Conservation (phyloP, 2,329 filamentous ascomycete species). For the Aureobasidium mangrovei region DNA sequence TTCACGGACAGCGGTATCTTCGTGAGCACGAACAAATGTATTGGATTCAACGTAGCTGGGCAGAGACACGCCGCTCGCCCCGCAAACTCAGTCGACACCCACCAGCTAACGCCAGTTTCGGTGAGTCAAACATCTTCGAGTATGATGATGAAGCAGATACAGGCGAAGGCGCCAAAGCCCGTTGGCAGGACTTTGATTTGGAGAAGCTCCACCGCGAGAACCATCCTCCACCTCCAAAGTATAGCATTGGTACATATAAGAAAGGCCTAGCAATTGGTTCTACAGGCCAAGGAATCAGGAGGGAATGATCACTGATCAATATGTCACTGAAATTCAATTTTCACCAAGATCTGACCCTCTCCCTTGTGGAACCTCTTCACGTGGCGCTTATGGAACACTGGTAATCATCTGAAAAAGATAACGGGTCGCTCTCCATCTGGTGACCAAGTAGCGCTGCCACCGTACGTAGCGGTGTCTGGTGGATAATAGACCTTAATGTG, state of each 20-base stretch:
- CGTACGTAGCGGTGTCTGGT: too few relatives aligned
- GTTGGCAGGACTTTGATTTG: slow-evolving; percentile 17
- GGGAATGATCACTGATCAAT: neutral
- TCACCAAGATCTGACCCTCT: too few relatives aligned
- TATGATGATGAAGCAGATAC: slow-evolving; percentile 16
- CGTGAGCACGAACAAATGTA: slow-evolving; percentile 31
- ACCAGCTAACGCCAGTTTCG: slow-evolving; percentile 9
- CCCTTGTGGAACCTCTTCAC: too few relatives aligned
- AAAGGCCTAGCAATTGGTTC: neutral
- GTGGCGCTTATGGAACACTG: too few relatives aligned
- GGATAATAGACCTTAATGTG: neutral
- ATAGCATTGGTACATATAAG: slow-evolving; percentile 1
- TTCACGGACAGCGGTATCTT: slow-evolving; percentile 51
- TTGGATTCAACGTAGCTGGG: slow-evolving; percentile 19
- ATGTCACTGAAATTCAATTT: neutral
- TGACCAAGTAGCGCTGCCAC: too few relatives aligned
- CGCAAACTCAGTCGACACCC: slow-evolving; percentile 10
- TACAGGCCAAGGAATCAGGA: neutral
- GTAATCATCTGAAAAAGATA: too few relatives aligned
- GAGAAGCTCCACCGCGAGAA: slow-evolving; percentile 1
- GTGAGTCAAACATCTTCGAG: slow-evolving; percentile 12
- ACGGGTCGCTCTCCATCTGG: too few relatives aligned
- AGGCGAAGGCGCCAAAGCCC: slow-evolving; percentile 11
- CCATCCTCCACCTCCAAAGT: neutral
- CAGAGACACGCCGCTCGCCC: slow-evolving; percentile 13